phyloP scores from a whole-genome alignment of 78 protist genomes.

The Bodo saltans region DNA sequence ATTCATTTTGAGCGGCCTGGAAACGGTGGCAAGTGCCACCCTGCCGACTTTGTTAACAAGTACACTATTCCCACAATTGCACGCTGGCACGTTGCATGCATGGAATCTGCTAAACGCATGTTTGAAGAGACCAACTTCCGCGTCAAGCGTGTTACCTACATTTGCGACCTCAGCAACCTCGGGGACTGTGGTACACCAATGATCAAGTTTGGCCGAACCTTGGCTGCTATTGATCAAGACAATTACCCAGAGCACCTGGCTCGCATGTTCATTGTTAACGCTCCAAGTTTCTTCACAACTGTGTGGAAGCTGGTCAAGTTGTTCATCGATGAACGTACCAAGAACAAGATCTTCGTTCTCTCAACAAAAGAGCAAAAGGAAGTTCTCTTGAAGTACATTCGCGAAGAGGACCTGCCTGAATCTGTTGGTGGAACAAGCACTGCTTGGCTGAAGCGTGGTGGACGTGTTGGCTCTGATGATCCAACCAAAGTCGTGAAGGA shows the following conservation, averaged over 20 bases:
- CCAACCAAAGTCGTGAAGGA: too few species aligned
- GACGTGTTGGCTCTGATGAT: neutral
- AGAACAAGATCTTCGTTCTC: neutral
- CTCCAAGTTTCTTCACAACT: neutral
- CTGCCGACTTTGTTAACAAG: neutral
- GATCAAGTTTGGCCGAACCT: neutral
- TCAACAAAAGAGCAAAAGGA: neutral
- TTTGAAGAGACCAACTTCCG: neutral
- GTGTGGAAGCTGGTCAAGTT: neutral
- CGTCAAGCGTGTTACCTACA: neutral
- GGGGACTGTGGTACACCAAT: too few species aligned
- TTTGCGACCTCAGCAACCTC: neutral
- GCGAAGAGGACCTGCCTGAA: neutral
- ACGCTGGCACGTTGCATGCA: neutral
- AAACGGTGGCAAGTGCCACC: neutral
- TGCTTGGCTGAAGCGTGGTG: neutral
- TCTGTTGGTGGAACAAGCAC: neutral
- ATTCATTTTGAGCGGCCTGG: neutral
- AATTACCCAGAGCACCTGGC: neutral
- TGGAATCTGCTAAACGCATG: neutral
- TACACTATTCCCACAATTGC: neutral
- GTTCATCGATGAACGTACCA: neutral
- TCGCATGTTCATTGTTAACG: neutral
- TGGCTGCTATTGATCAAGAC: neutral
- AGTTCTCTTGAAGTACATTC: neutral